phyloP scores from a whole-genome alignment of 208 protist species.

The Crithidia acanthocephali region DNA sequence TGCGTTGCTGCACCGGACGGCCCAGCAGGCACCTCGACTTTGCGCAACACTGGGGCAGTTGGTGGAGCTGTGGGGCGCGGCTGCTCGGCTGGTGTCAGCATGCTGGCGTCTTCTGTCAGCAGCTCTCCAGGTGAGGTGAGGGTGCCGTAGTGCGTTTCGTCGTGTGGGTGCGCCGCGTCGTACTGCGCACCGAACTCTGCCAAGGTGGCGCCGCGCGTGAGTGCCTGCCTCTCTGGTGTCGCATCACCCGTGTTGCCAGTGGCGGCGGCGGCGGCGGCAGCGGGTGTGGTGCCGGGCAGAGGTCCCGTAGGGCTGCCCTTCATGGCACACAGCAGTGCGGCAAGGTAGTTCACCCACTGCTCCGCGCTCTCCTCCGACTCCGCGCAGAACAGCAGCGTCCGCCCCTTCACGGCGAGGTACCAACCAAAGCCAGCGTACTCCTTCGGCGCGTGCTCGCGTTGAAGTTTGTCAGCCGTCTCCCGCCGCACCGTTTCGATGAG shows the following conservation, averaged over 20 bases:
- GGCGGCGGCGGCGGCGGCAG: background rate
- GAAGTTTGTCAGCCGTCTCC: slow-evolving; percentile 32
- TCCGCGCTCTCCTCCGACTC: slow-evolving; percentile 38
- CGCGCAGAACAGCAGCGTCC: slow-evolving; percentile 52
- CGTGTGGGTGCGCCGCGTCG: slow-evolving; percentile 11
- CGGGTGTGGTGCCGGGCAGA: background rate
- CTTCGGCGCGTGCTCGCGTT: slow-evolving; percentile 45
- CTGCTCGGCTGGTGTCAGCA: slow-evolving; percentile 1
- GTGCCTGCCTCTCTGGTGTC: slow-evolving; percentile 8
- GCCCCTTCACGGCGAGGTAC: slow-evolving; percentile 45
- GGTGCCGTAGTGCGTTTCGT: slow-evolving; percentile 14
- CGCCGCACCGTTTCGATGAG: slow-evolving; percentile 38
- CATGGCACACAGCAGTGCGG: slow-evolving; percentile 38
- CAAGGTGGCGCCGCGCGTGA: slow-evolving; percentile 6
- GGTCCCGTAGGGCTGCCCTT: slow-evolving; percentile 11
- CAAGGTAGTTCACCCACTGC: slow-evolving; percentile 59
- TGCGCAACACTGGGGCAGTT: background rate
- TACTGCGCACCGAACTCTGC: slow-evolving; percentile 20
- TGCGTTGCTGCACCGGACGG: background rate
- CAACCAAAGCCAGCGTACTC: slow-evolving; percentile 52
- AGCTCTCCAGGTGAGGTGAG: slow-evolving; percentile 9
- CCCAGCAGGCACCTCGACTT: background rate
- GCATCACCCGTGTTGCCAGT: background rate
- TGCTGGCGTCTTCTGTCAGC: slow-evolving; percentile 6
- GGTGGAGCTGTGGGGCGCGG: background rate